Base-by-base conservation (phyloP, 1,139 yeast species). In the Nakaseomyces kungkrabaensis region DNA sequence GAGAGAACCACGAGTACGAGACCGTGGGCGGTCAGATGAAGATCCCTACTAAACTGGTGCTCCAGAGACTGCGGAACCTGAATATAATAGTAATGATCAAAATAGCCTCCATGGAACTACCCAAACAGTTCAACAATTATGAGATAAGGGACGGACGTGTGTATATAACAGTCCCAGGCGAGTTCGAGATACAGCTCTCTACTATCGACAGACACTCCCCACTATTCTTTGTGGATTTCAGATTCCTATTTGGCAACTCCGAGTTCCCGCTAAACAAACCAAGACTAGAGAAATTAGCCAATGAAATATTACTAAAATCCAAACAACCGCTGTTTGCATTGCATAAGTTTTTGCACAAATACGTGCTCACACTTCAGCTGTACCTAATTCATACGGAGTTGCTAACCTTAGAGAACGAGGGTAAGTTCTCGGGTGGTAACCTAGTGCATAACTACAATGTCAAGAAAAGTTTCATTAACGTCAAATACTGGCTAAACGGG, bases 141-240 rank as follows among this genome's bases (percentile, higher is more conserved):
- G 70, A 68, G 27, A 79, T 92, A 24, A 73, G 74, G 51, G 82
- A 90, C 64, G 98, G 97, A 4, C 72, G 95, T 48, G 82, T 85
- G 3, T 76, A 77, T 49, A 83, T 92, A 54, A 70, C 73, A 10
- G 78, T 85, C 4, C 76, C 78, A 0, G 75, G 79, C 51, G 85
- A 85, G 50, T 89, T 85, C 61, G 78, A 80, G 56, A 79, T 85
- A 10, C 82, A 85, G 42, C 68, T 88, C 13, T 82, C 92, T 0
- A 81, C 86, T 4, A 82, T 83, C 2, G 81, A 85, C 54, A 85
- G 83, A 49, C 69, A 73, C 29, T 78, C 89, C 0, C 90, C 90
- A 10, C 83, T 85, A 58, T 83, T 81, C 61, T 74, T 85, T 56
- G 85, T 92, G 34, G 94, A 87, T 63, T 85, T 89, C 66, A 74